Percentiles rank a stretch among this genome's conserved stretches.
phyloP scores from a whole-genome alignment of 2,329 filamentous ascomycete genomes.

The Pseudopithomyces maydicus region DNA sequence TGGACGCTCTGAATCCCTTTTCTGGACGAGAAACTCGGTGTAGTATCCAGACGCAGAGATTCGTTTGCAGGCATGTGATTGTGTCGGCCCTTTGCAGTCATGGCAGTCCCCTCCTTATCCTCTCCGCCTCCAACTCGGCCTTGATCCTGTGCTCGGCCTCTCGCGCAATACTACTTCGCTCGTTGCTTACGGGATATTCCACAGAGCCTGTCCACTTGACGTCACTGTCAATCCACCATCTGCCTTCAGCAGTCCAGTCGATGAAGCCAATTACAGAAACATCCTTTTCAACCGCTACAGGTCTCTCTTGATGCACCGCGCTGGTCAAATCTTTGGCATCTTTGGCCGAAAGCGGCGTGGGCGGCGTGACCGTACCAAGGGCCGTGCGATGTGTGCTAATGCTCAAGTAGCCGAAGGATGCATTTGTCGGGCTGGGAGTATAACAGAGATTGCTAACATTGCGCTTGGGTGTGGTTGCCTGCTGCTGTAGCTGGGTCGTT shows the following conservation, averaged over 20 bases:
- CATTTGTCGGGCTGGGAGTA: not conserved
- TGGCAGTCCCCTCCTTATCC: not conserved
- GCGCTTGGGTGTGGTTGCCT: not conserved
- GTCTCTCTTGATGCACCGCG: not conserved
- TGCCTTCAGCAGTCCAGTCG: not conserved
- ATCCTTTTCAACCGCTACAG: not conserved
- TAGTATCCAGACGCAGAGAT: too few species aligned
- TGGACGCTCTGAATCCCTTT: slow-evolving; percentile 22
- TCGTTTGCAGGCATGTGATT: not conserved
- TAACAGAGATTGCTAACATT: not conserved
- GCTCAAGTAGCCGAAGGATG: not conserved
- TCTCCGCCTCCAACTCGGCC: not conserved
- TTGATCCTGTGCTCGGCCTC: not conserved
- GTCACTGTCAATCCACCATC: slow-evolving; percentile 1
- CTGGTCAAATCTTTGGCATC: not conserved
- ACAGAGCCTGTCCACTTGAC: slow-evolving; percentile 15
- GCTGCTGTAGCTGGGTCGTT: not conserved
- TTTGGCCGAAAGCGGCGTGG: not conserved
- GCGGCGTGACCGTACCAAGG: not conserved
- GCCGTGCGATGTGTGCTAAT: not conserved
- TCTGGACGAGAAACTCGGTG: too few species aligned
- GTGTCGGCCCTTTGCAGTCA: not conserved
- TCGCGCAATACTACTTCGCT: slow-evolving; percentile 18
- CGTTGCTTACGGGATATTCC: slow-evolving; percentile 19
- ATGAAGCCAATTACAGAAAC: not conserved